phyloP scores from a whole-genome alignment of 179 eudicot genomes.

The Drosera spatulata region DNA sequence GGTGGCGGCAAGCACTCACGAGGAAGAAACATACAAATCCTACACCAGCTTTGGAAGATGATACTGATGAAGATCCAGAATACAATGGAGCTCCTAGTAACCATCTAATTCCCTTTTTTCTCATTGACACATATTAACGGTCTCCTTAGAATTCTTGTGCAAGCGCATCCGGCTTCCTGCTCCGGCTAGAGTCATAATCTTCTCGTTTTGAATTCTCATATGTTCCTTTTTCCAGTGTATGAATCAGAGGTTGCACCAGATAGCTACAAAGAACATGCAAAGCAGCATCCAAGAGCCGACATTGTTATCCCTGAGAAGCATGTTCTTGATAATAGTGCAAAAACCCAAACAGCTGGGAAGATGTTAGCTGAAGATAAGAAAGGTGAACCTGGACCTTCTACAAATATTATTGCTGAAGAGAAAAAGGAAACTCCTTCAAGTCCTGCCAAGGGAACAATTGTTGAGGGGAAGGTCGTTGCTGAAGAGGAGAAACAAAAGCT shows the following conservation, averaged over 20 bases:
- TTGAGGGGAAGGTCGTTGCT: too few relatives aligned
- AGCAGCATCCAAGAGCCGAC: slow-evolving; percentile 29
- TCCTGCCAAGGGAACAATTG: too few relatives aligned
- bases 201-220: not conserved
- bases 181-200: too few relatives aligned
- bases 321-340: slow-evolving; percentile 10
- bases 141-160: not conserved
- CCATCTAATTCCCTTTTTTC: not conserved
- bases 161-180: not conserved
- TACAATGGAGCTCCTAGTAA: slow-evolving; percentile 55
- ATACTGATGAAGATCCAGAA: slow-evolving; percentile 38
- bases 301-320: slow-evolving; percentile 33
- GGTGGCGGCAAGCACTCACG: slow-evolving; percentile 35
- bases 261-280: slow-evolving; percentile 16
- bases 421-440: not conserved
- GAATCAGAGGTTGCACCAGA: slow-evolving; percentile 49
- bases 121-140: not conserved
- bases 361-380: slow-evolving; percentile 2
- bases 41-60: slow-evolving; percentile 41
- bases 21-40: slow-evolving; percentile 25
- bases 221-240: slow-evolving; percentile 30
- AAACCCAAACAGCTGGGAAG: slow-evolving; percentile 3
- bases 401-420: not conserved
- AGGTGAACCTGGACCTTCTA: slow-evolving; percentile 8
- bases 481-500: not conserved